Conservation (phyloP, 768 basidiomycete genomes). For the Exsudoporus frostii region DNA sequence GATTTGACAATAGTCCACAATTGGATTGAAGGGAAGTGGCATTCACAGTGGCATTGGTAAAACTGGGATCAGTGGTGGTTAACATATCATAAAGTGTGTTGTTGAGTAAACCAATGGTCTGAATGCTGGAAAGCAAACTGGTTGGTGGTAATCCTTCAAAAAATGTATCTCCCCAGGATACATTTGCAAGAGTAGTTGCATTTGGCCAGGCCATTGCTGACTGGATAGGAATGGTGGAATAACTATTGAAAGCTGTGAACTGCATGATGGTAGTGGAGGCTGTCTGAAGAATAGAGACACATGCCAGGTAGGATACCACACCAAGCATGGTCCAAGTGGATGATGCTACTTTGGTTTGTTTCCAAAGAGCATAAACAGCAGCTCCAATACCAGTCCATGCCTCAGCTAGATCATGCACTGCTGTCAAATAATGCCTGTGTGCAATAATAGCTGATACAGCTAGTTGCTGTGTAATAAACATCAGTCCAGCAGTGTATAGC, state of each 20-base stretch:
- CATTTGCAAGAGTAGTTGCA: background rate
- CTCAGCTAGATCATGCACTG: slow-evolving; percentile 15
- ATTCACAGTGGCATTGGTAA: slow-evolving; percentile 10
- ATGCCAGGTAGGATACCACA: slow-evolving; percentile 15
- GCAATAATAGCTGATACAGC: slow-evolving; percentile 2
- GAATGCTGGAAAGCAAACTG: background rate
- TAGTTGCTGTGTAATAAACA: slow-evolving; percentile 21
- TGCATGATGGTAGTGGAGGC: slow-evolving; percentile 22
- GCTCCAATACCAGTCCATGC: slow-evolving; percentile 27
- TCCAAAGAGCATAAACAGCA: slow-evolving; percentile 14
- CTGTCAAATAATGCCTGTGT: slow-evolving; percentile 12
- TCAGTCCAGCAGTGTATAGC: slow-evolving; percentile 17
- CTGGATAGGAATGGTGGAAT: background rate
- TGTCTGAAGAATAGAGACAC: slow-evolving; percentile 20
- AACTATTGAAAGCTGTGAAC: slow-evolving; percentile 11
- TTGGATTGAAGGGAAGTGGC: slow-evolving; percentile 3
- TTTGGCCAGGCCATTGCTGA: slow-evolving; percentile 10
- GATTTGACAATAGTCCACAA: slow-evolving; percentile 11
- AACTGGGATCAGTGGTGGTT: background rate
- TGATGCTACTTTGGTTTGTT: slow-evolving; percentile 10
- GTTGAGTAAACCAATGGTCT: slow-evolving; percentile 6
- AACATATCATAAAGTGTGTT: slow-evolving; percentile 14
- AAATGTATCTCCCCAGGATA: background rate
- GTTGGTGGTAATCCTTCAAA: background rate
- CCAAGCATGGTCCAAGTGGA: slow-evolving; percentile 13